These are phyloP conservation scores for Pulveroboletus sp. DNA, from an alignment of 1,284 basidiomycete genomes.

Conservation along the genomic window DNA sequence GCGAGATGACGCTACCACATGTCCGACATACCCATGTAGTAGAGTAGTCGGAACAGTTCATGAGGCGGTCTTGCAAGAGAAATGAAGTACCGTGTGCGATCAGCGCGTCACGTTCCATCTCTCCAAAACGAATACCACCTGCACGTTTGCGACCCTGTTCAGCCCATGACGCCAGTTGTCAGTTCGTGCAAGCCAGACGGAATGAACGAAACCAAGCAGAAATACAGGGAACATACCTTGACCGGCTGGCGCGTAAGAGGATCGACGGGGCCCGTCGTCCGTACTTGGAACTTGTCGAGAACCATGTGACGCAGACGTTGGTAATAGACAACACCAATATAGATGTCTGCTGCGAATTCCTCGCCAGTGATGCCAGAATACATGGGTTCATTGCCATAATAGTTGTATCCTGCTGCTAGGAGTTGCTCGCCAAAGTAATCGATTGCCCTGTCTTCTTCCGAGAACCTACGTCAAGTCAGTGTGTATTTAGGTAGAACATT, in stretches of 20 bases:
- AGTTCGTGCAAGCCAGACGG: neutral
- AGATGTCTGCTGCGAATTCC: constrained; percentile 98
- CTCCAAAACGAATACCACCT: constrained; percentile 98
- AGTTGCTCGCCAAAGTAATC: constrained; percentile 98
- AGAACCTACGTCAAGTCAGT: constrained; percentile 60
- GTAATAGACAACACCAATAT: constrained; percentile 97
- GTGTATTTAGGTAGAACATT: neutral
- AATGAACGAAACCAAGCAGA: neutral
- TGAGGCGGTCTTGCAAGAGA: constrained; percentile 95
- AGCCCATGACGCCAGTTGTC: constrained; percentile 3
- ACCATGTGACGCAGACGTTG: constrained; percentile 99
- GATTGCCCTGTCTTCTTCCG: constrained; percentile 92
- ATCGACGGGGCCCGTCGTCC: constrained; percentile 97
- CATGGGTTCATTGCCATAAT: constrained; percentile 99
- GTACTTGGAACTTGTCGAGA: constrained; percentile 98
- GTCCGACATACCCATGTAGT: constrained; percentile 97
- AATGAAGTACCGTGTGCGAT: constrained; percentile 98
- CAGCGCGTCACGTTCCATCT: constrained; percentile 99
- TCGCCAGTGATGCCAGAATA: constrained; percentile 99
- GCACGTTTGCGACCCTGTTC: constrained; percentile 92
- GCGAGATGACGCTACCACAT: constrained; percentile 92
- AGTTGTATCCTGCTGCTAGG: constrained; percentile 93
- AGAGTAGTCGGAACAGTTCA: constrained; percentile 99
- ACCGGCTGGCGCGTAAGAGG: constrained; percentile 95
- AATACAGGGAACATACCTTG: constrained; percentile 58